phyloP scores from a whole-genome alignment of 2,329 filamentous ascomycete species.

The Aspergillus tubingensis region DNA sequence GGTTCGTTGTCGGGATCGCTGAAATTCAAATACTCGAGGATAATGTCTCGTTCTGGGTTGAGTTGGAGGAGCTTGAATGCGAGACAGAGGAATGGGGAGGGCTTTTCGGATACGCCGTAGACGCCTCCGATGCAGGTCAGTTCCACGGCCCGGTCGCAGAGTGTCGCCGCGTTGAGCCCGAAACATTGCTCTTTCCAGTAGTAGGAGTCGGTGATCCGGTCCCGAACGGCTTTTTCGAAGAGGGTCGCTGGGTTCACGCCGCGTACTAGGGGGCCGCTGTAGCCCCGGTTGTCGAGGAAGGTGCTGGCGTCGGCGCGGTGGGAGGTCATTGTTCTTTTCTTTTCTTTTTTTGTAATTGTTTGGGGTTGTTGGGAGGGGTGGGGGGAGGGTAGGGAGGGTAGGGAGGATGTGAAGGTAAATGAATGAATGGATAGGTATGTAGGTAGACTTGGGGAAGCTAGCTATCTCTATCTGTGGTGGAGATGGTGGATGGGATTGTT shows the following conservation, averaged over 20 bases:
- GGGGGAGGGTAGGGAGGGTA: constrained; percentile 1
- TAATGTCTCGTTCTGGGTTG: constrained; percentile 73
- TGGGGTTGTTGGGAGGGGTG: neutral
- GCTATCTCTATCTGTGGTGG: too few relatives aligned
- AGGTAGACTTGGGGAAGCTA: too few relatives aligned
- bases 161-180: constrained; percentile 76
- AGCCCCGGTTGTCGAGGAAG: constrained; percentile 88
- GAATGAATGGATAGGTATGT: too few relatives aligned
- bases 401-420: too few relatives aligned
- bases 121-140: constrained; percentile 85
- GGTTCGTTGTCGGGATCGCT: too few relatives aligned
- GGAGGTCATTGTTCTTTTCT: constrained; percentile 42
- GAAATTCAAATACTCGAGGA: constrained; percentile 76
- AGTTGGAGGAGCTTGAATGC: constrained; percentile 94
- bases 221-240: constrained; percentile 91
- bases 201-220: constrained; percentile 92
- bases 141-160: constrained; percentile 87
- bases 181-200: constrained; percentile 99
- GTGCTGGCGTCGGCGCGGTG: constrained; percentile 75
- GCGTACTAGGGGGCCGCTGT: constrained; percentile 73
- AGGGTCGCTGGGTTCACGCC: constrained; percentile 94
- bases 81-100: constrained; percentile 86
- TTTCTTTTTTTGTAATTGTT: constrained; percentile 26
- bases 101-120: constrained; percentile 79
- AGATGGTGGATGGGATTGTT: too few relatives aligned